Percentiles rank a stretch among this genome's conserved stretches.
Conservation (phyloP, 2,329 filamentous ascomycete genomes). For the Ophidiomyces ophidiicola region DNA sequence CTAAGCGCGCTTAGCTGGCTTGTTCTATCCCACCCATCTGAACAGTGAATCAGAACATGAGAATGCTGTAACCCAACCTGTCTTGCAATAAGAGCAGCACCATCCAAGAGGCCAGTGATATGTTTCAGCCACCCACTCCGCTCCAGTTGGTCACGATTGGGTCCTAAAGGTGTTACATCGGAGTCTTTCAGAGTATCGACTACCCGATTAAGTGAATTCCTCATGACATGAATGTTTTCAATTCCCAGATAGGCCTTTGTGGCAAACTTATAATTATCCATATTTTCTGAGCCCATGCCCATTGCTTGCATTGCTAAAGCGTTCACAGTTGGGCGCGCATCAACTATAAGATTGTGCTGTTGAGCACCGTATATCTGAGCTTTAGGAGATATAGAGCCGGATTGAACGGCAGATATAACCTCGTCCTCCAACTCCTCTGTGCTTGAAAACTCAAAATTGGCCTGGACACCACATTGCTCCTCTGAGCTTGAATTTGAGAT, state of each 20-base stretch:
- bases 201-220: slow-evolving; percentile 75
- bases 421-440: slow-evolving; percentile 59
- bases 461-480: slow-evolving; percentile 33
- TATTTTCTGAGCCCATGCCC: slow-evolving; percentile 89
- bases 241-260: slow-evolving; percentile 89
- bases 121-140: slow-evolving; percentile 89
- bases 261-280: slow-evolving; percentile 90
- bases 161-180: slow-evolving; percentile 70
- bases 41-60: slow-evolving; percentile 93
- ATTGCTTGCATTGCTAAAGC: slow-evolving; percentile 88
- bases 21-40: slow-evolving; percentile 95
- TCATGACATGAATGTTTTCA: slow-evolving; percentile 98
- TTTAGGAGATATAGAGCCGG: slow-evolving; percentile 49
- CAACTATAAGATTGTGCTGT: slow-evolving; percentile 86
- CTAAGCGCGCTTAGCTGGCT: slow-evolving; percentile 85
- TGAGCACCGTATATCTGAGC: slow-evolving; percentile 76
- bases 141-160: slow-evolving; percentile 65
- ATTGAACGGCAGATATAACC: slow-evolving; percentile 43
- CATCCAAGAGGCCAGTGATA: slow-evolving; percentile 70
- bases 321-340: slow-evolving; percentile 87
- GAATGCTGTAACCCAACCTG: slow-evolving; percentile 87
- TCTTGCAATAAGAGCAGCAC: slow-evolving; percentile 69
- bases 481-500: slow-evolving; percentile 40
- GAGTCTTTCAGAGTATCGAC: slow-evolving; percentile 85
- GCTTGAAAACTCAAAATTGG: slow-evolving; percentile 45